Base-by-base conservation (phyloP, 2,329 filamentous ascomycete species). In the Penicillium sp. region DNA sequence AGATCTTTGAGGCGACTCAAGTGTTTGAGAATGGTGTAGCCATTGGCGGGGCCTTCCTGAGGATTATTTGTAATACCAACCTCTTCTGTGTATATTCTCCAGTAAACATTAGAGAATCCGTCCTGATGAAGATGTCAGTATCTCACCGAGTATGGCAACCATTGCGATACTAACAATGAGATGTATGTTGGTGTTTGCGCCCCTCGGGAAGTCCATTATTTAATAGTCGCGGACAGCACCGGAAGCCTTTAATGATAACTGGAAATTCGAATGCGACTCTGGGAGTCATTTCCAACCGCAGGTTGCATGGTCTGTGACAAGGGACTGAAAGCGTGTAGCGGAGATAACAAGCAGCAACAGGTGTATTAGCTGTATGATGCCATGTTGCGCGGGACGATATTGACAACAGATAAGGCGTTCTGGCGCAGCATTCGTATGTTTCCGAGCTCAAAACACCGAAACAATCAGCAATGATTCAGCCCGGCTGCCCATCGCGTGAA, bases 201-300 rank as follows among this genome's bases (percentile, higher is more conserved):
- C 68, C 58, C 70, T 71, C 55, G 74, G 74, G 65, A 77, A 77
- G 61, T 76, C 74, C 74, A 76, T 77, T 58, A 53, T 73, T 70
- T 58, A 64, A 55, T 45, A 54, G 61, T 56, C 59, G 60, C 62
- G 58, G 56, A 66, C 59, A 64, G 60, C 56, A 58, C 62, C 55
- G 60, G 59, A 59, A 64, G 59, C 60, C 62, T 60, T 62, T 64
- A 60, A 59, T 61, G 57, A 62, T 65, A 61, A 58, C 63, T 61
- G 60, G 61, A 58, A 58, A 54, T 53, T 61, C 59, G 55, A 58
- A 47, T 47, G 40, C 51, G 51, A 58, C 62, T 54, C 61, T 56
- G 59, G 59, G 57, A 68, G 61, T 72, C 72, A 74, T 74, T 65
- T 73, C 72, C 66, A 67, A 60, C 50, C 38, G 13, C 38, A 48